These are phyloP conservation scores for Sequoiadendron giganteum DNA, from an alignment of 75 land plant genomes.

Conservation along the genomic window DNA sequence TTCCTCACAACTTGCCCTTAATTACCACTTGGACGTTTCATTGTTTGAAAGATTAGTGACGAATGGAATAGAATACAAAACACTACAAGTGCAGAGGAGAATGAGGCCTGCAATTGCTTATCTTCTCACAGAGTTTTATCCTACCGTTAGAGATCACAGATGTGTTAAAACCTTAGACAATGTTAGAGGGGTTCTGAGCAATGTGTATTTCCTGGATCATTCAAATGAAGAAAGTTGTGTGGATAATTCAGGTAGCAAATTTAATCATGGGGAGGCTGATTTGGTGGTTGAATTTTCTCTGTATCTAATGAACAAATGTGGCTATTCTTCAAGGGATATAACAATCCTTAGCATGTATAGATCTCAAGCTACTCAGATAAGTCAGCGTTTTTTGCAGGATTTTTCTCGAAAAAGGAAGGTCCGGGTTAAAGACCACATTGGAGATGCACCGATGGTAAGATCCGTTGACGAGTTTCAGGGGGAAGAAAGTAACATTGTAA, in stretches of 20 bases:
- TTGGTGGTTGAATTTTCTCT: conserved; percentile 21
- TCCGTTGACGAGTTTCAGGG: conserved; percentile 39
- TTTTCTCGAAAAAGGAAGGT: conserved; percentile 3
- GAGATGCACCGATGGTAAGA: conserved; percentile 15
- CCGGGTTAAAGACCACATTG: neutral
- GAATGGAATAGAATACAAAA: conserved; percentile 26
- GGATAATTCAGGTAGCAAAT: conserved; percentile 22
- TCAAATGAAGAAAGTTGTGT: conserved; percentile 5
- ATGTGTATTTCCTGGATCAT: conserved; percentile 29
- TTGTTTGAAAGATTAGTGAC: conserved; percentile 27
- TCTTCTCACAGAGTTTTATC: conserved; percentile 21
- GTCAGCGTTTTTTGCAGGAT: conserved; percentile 5
- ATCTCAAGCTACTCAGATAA: conserved; percentile 19
- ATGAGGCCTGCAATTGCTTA: conserved; percentile 28
- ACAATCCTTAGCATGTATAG: conserved; percentile 30
- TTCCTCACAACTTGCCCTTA: conserved; percentile 15
- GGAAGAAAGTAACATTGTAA: conserved; percentile 36
- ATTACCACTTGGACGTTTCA: conserved; percentile 29
- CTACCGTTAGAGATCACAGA: conserved; percentile 20
- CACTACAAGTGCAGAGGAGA: conserved; percentile 25
- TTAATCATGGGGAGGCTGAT: conserved; percentile 20
- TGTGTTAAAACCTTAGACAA: conserved; percentile 16
- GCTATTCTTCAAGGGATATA: conserved; percentile 16
- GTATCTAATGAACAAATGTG: conserved; percentile 24
- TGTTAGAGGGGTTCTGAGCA: conserved; percentile 19